phyloP scores from a whole-genome alignment of 2,329 filamentous ascomycete species.

The Fusarium fracticaudum region DNA sequence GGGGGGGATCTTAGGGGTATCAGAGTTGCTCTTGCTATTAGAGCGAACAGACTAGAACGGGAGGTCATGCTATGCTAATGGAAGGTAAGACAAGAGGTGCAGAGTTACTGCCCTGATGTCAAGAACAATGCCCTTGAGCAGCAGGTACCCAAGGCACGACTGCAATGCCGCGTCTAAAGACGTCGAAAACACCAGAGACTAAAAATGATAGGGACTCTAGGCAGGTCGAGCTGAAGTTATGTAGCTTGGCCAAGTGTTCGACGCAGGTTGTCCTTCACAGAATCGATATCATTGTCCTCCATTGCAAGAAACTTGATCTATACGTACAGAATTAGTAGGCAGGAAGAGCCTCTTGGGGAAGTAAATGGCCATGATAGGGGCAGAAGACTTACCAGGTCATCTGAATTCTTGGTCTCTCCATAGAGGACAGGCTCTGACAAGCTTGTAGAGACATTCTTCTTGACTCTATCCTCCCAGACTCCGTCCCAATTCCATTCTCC shows the following conservation, averaged over 20 bases:
- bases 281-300: slow-evolving; percentile 67
- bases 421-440: slow-evolving; percentile 83
- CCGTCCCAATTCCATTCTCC: slow-evolving; percentile 98
- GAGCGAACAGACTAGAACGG: not conserved
- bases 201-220: not conserved
- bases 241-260: slow-evolving; percentile 56
- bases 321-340: slow-evolving; percentile 18
- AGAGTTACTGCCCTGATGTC: not conserved
- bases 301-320: slow-evolving; percentile 75
- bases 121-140: not conserved
- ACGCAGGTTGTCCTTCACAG: slow-evolving; percentile 66
- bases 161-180: not conserved
- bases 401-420: slow-evolving; percentile 67
- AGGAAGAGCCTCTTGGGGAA: no score
- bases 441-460: slow-evolving; percentile 79
- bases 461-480: slow-evolving; percentile 92
- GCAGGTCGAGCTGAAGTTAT: slow-evolving; percentile 7
- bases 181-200: not conserved
- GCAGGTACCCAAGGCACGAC: not conserved
- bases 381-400: slow-evolving; percentile 73
- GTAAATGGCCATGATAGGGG: not conserved
- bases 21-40: slow-evolving; percentile 27
- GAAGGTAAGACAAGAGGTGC: not conserved
- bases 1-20: slow-evolving; percentile 22
- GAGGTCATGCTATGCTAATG: not conserved